These are phyloP conservation scores for Marasmius tenuissimus DNA, from an alignment of 1,284 basidiomycete genomes.

Conservation along the genomic window DNA sequence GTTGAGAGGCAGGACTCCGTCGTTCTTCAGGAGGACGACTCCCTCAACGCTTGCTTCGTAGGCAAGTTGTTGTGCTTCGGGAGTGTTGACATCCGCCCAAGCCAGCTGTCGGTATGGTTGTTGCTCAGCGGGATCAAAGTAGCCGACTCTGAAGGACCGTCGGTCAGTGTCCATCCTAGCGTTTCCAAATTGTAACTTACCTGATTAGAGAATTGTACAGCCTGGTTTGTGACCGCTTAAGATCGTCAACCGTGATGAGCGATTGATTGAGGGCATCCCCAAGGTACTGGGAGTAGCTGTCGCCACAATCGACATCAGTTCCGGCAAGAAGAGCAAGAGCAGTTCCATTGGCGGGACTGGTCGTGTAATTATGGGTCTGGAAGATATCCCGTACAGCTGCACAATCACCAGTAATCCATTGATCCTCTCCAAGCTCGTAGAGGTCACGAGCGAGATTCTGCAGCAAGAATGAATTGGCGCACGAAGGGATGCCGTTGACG, in stretches of 20 bases:
- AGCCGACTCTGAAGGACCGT: constrained; percentile 41
- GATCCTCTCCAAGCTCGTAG: constrained; percentile 49
- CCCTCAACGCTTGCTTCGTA: constrained; percentile 51
- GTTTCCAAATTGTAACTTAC: constrained; percentile 25
- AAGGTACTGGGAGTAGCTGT: constrained; percentile 43
- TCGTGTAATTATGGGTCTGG: constrained; percentile 45
- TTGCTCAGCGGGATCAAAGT: constrained; percentile 48
- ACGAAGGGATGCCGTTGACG: constrained; percentile 57
- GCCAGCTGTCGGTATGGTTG: constrained; percentile 52
- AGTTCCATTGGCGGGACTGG: constrained; percentile 41
- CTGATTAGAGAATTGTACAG: constrained; percentile 54
- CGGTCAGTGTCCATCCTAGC: neutral
- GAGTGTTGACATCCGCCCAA: constrained; percentile 46
- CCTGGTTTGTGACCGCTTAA: constrained; percentile 42
- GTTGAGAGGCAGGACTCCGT: constrained; percentile 50
- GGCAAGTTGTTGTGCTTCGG: constrained; percentile 47
- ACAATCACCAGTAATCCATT: constrained; percentile 51
- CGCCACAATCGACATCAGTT: constrained; percentile 56
- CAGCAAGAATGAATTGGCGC: constrained; percentile 51
- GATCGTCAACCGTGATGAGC: constrained; percentile 42
- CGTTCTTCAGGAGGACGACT: constrained; percentile 57
- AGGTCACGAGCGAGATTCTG: constrained; percentile 50
- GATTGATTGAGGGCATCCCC: constrained; percentile 46
- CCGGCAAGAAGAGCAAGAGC: constrained; percentile 53
- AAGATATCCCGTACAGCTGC: constrained; percentile 47